Percentiles rank a stretch among this genome's conserved stretches.
phyloP scores from a whole-genome alignment of 345 rosid genomes.

The Rhizophora apiculata region DNA sequence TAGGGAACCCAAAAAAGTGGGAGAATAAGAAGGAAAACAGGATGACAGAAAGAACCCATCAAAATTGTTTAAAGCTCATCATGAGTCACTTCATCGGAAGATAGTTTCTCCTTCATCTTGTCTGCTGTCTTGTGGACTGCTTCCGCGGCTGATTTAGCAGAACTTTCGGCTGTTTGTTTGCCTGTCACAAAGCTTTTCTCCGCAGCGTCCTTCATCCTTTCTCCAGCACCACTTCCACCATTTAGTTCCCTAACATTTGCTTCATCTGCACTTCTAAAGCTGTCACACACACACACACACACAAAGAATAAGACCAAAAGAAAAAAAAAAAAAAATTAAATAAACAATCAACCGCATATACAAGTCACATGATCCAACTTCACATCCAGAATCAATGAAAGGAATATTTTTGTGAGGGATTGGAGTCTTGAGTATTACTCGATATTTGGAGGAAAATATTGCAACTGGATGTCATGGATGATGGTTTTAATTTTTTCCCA shows the following conservation, averaged over 20 bases:
- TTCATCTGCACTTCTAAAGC: slow-evolving; percentile 45
- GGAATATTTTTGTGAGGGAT: no score
- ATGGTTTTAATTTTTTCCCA: slow-evolving; percentile 55
- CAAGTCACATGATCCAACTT: neutral
- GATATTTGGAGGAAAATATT: slow-evolving; percentile 54
- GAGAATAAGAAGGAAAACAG: no score
- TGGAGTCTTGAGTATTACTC: slow-evolving; percentile 35
- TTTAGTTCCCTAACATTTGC: slow-evolving; percentile 13
- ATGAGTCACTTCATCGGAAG: slow-evolving; percentile 20
- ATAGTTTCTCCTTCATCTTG: slow-evolving; percentile 31
- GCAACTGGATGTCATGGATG: slow-evolving; percentile 40
- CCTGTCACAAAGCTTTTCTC: slow-evolving; percentile 41
- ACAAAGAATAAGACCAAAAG: neutral
- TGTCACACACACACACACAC: slow-evolving; percentile 15
- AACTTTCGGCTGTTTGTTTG: slow-evolving; percentile 40
- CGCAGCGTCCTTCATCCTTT: slow-evolving; percentile 53
- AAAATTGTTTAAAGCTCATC: slow-evolving; percentile 39
- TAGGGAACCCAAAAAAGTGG: no score
- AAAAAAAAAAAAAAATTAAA: neutral
- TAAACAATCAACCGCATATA: neutral
- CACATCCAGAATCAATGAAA: neutral
- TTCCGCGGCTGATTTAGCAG: slow-evolving; percentile 57
- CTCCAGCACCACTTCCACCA: slow-evolving; percentile 23
- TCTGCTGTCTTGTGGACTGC: slow-evolving; percentile 47
- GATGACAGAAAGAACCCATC: no score